Evolutionary conservation across 2,329 filamentous ascomycete species (phyloP).

Genomic region (Hansfordia pulvinata): DNA sequence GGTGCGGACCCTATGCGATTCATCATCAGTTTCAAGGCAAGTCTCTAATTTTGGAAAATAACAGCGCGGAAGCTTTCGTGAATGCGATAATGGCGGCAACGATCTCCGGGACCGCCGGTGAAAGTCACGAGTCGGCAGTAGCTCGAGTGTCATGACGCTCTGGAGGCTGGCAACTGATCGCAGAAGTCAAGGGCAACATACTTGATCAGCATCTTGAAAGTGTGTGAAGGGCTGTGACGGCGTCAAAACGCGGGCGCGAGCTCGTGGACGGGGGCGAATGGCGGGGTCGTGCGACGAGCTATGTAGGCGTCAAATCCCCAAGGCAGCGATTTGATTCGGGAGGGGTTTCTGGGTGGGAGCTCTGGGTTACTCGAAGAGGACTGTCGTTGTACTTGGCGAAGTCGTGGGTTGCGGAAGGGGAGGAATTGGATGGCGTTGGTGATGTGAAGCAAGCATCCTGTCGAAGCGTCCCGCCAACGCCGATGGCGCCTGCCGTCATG

Average conservation of each 20-base stretch:
- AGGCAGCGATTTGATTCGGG: conserved; percentile 10
- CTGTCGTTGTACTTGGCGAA: background rate
- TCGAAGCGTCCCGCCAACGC: conserved; percentile 6
- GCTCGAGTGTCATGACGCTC: no score
- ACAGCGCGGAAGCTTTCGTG: no score
- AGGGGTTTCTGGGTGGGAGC: background rate
- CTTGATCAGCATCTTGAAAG: conserved; percentile 41
- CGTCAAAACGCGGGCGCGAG: no score
- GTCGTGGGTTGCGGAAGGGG: background rate
- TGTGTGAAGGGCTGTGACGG: no score
- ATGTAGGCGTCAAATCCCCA: no score
- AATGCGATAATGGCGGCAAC: no score
- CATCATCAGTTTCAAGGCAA: no score
- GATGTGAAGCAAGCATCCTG: conserved; percentile 4
- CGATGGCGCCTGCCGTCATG: no score
- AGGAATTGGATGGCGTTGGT: conserved; percentile 2
- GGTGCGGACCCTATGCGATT: conserved; percentile 92
- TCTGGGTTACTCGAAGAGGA: no score
- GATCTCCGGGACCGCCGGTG: no score
- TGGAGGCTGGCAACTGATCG: conserved; percentile 1
- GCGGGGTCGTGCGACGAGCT: conserved; percentile 3
- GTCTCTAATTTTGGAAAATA: no score
- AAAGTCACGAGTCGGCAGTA: no score
- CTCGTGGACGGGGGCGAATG: conserved; percentile 4
- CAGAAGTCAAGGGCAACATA: conserved; percentile 14